phyloP scores from a whole-genome alignment of 106 monocot genomes.

The Dendrobium officinale region DNA sequence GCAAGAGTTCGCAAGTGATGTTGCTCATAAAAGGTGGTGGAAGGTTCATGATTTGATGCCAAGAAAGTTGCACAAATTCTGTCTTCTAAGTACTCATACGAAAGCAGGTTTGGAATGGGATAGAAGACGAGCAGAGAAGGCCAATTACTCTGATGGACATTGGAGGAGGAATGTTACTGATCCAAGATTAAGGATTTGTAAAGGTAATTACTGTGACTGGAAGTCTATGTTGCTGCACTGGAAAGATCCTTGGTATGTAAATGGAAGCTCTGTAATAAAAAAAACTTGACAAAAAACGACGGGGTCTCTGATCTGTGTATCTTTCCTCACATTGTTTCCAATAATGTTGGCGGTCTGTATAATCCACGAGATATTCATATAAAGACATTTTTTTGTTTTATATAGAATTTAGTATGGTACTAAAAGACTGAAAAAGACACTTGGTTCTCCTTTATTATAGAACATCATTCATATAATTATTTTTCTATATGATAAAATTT shows the following conservation, averaged over 20 bases:
- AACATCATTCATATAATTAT: too few relatives aligned
- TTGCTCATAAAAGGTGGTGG: constrained; percentile 70
- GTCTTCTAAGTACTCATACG: constrained; percentile 45
- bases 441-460: too few relatives aligned
- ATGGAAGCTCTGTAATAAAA: neutral
- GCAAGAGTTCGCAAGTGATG: constrained; percentile 67
- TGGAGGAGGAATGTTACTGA: constrained; percentile 54
- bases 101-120: constrained; percentile 76
- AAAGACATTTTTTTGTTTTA: too few relatives aligned
- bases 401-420: too few relatives aligned
- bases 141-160: constrained; percentile 52
- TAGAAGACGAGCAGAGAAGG: constrained; percentile 56
- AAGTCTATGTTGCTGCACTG: constrained; percentile 70
- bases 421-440: too few relatives aligned
- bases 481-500: too few relatives aligned
- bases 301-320: neutral
- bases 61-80: constrained; percentile 37
- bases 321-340: too few relatives aligned
- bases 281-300: neutral
- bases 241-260: constrained; percentile 42
- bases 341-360: too few relatives aligned
- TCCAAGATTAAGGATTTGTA: constrained; percentile 35
- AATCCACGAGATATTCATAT: too few relatives aligned
- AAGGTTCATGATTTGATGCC: constrained; percentile 69
- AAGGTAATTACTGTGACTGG: constrained; percentile 58